Evolutionary conservation across 1,284 basidiomycete species (phyloP).

Genomic region (Tremellales sp.): DNA sequence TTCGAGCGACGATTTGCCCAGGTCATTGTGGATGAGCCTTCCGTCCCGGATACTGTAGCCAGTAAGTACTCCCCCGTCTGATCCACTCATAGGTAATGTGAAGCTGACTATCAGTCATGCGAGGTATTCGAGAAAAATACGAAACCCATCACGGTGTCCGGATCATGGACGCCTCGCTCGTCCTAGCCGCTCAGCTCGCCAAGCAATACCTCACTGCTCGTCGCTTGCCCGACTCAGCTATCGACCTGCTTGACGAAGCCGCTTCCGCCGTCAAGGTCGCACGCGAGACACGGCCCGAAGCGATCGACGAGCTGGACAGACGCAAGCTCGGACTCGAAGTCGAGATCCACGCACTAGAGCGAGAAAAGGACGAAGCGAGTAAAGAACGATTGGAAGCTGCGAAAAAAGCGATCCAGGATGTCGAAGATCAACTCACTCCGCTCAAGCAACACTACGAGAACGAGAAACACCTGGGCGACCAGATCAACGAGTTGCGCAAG

Average conservation of each 20-base stretch:
- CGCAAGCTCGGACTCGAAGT: constrained; percentile 89
- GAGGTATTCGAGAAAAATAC: constrained; percentile 79
- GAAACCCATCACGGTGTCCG: constrained; percentile 77
- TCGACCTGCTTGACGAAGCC: constrained; percentile 91
- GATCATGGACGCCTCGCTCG: constrained; percentile 85
- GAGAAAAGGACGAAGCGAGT: constrained; percentile 86
- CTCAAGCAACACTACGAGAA: constrained; percentile 85
- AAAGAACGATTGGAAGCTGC: constrained; percentile 79
- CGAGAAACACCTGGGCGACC: constrained; percentile 80
- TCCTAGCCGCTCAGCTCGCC: constrained; percentile 85
- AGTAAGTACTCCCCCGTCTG: constrained; percentile 48
- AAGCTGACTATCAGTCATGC: constrained; percentile 50
- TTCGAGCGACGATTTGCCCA: constrained; percentile 93
- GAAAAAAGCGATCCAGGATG: constrained; percentile 73
- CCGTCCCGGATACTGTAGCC: constrained; percentile 83
- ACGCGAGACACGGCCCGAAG: constrained; percentile 90
- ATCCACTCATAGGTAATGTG: neutral
- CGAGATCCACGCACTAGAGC: constrained; percentile 90
- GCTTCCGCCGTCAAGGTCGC: constrained; percentile 74
- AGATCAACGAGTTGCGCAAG: constrained; percentile 72
- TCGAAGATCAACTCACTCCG: constrained; percentile 87
- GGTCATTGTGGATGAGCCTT: constrained; percentile 88
- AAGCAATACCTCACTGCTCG: constrained; percentile 88
- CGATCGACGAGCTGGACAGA: constrained; percentile 89
- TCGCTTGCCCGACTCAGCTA: constrained; percentile 82